phyloP scores from a whole-genome alignment of 805 yeast species.

The Yarrowia deformans region DNA sequence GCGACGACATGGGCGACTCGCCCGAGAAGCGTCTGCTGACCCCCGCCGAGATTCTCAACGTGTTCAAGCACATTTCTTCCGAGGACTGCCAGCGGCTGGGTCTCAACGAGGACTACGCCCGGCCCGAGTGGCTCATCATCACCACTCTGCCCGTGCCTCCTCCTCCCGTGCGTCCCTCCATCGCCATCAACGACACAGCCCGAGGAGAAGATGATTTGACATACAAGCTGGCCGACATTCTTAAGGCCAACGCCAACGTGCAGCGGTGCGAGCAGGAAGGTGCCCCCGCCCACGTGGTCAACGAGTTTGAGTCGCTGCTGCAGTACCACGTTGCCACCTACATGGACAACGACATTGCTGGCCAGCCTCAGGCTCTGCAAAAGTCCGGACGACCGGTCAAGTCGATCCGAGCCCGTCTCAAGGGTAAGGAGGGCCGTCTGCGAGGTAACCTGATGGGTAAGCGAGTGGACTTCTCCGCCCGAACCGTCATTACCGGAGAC shows the following conservation, averaged over 20 bases:
- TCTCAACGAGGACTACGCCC: slow-evolving; percentile 91
- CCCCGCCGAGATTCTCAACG: slow-evolving; percentile 88
- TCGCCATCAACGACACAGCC: slow-evolving; percentile 96
- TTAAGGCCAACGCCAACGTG: slow-evolving; percentile 97
- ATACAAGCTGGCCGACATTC: slow-evolving; percentile 92
- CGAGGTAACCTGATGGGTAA: slow-evolving; percentile 99
- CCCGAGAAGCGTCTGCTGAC: slow-evolving; percentile 90
- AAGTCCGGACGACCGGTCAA: slow-evolving; percentile 99
- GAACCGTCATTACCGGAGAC: slow-evolving; percentile 99
- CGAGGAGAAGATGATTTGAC: slow-evolving; percentile 99
- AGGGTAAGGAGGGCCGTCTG: slow-evolving; percentile 99
- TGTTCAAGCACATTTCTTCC: slow-evolving; percentile 86
- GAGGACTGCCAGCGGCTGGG: slow-evolving; percentile 86
- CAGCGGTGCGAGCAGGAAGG: slow-evolving; percentile 98
- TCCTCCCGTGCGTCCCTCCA: slow-evolving; percentile 98
- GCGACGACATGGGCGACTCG: slow-evolving; percentile 78
- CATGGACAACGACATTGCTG: slow-evolving; percentile 99
- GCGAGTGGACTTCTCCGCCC: slow-evolving; percentile 98
- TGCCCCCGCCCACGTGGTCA: slow-evolving; percentile 97
- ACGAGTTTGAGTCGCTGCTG: slow-evolving; percentile 91
- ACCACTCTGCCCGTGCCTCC: slow-evolving; percentile 99
- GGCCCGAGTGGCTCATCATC: slow-evolving; percentile 98
- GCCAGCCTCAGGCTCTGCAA: slow-evolving; percentile 98
- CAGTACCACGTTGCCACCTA: slow-evolving; percentile 99
- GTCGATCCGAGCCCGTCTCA: slow-evolving; percentile 97